These are phyloP conservation scores for Harrya chromipes DNA, from an alignment of 768 basidiomycete genomes.

Conservation along the genomic window DNA sequence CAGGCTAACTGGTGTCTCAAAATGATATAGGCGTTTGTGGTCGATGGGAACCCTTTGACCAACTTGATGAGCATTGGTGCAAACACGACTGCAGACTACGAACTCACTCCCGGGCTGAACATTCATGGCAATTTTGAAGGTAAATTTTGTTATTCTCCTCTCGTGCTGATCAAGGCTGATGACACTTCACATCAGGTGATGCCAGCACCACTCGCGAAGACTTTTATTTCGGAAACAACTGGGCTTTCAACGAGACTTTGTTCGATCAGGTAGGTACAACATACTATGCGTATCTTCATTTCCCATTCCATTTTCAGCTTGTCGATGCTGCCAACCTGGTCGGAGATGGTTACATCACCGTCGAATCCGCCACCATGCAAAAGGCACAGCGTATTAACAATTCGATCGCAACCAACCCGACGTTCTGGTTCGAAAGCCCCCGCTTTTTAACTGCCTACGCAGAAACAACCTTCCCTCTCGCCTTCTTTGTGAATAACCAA, in stretches of 20 bases:
- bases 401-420: conserved; percentile 25
- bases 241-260: conserved; percentile 25
- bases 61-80: conserved; percentile 27
- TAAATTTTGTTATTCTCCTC: background rate
- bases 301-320: conserved; percentile 10
- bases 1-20: background rate
- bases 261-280: conserved; percentile 14
- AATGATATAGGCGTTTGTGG: conserved; percentile 19
- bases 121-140: conserved; percentile 28
- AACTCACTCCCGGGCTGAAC: conserved; percentile 18
- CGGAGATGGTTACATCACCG: conserved; percentile 17
- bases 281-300: background rate
- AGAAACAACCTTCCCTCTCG: conserved; percentile 23
- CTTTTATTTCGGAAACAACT: conserved; percentile 27
- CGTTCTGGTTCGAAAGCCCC: conserved; percentile 19
- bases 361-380: conserved; percentile 22
- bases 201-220: conserved; percentile 24
- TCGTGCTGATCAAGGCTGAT: background rate
- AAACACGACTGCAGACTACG: conserved; percentile 15
- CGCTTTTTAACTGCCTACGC: conserved; percentile 21
- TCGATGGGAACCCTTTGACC: conserved; percentile 27
- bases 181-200: conserved; percentile 12
- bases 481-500: conserved; percentile 25
- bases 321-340: conserved; percentile 16
- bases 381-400: conserved; percentile 24